Evolutionary conservation across 2,329 filamentous ascomycete genomes (phyloP).

Genomic region (Incumbomyces lentus): DNA sequence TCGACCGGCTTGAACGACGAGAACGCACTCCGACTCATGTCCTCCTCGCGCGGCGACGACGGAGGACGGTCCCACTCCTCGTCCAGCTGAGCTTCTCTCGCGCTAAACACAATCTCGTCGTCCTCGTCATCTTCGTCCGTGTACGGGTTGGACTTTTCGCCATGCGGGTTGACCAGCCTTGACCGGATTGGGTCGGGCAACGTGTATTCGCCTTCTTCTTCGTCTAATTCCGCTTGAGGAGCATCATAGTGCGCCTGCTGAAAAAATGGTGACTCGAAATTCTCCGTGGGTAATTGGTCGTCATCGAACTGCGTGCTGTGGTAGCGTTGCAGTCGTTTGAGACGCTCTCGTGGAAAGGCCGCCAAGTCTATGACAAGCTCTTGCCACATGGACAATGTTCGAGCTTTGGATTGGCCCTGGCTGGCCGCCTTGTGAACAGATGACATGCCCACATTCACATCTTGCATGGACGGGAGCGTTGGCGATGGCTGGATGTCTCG

Average conservation of each 20-base stretch:
- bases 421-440: conserved; percentile 2
- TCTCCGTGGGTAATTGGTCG: conserved; percentile 12
- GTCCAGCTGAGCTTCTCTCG: not conserved
- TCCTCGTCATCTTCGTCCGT: conserved; percentile 5
- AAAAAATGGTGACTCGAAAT: conserved; percentile 3
- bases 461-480: conserved; percentile 11
- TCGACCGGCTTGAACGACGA: not conserved
- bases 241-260: conserved; percentile 18
- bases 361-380: conserved; percentile 20
- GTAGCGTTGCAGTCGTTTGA: conserved; percentile 18
- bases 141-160: not conserved
- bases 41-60: not conserved
- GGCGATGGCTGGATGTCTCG: not conserved
- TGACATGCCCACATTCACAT: conserved; percentile 9
- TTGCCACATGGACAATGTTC: conserved; percentile 17
- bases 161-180: conserved; percentile 10
- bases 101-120: not conserved
- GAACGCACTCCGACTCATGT: conserved; percentile 1
- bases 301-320: conserved; percentile 20
- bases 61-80: conserved; percentile 4
- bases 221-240: conserved; percentile 16
- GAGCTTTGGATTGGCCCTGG: conserved; percentile 2
- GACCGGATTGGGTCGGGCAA: conserved; percentile 15
- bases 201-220: conserved; percentile 21
- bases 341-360: conserved; percentile 17